phyloP scores from a whole-genome alignment of 345 rosid species.

The Eucalyptus erythrocorys region DNA sequence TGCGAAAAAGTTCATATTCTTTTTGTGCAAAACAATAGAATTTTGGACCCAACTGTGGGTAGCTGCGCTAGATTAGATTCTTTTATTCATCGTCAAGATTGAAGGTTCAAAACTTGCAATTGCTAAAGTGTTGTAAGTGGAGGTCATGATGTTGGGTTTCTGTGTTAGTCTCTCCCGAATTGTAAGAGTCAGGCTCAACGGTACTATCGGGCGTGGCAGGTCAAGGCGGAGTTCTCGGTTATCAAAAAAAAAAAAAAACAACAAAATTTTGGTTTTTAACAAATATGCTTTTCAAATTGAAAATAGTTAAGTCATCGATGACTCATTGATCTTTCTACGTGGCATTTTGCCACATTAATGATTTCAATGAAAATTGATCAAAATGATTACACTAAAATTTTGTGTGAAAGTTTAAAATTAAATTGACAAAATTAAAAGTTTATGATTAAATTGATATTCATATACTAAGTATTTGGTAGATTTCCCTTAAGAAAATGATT shows the following conservation, averaged over 20 bases:
- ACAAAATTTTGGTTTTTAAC: too few species aligned
- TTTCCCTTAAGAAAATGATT: neutral
- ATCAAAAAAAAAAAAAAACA: too few species aligned
- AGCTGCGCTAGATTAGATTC: too few species aligned
- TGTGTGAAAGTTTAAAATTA: fast-evolving
- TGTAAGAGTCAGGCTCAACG: too few species aligned
- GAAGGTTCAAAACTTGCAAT: too few species aligned
- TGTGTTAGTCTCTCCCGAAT: too few species aligned
- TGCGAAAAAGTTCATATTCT: neutral
- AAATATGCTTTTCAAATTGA: neutral
- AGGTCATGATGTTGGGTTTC: too few species aligned
- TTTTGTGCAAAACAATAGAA: neutral
- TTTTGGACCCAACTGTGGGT: too few species aligned
- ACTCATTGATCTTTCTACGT: fast-evolving
- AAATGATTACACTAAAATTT: neutral
- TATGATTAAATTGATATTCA: neutral
- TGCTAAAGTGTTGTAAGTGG: too few species aligned
- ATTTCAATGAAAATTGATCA: neutral
- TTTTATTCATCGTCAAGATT: too few species aligned
- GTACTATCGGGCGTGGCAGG: too few species aligned
- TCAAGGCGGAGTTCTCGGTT: too few species aligned
- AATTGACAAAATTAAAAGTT: neutral
- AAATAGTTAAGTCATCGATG: neutral
- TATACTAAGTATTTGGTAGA: neutral
- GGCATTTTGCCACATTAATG: neutral